phyloP scores from a whole-genome alignment of 768 basidiomycete genomes.

The Suillus subalutaceus region DNA sequence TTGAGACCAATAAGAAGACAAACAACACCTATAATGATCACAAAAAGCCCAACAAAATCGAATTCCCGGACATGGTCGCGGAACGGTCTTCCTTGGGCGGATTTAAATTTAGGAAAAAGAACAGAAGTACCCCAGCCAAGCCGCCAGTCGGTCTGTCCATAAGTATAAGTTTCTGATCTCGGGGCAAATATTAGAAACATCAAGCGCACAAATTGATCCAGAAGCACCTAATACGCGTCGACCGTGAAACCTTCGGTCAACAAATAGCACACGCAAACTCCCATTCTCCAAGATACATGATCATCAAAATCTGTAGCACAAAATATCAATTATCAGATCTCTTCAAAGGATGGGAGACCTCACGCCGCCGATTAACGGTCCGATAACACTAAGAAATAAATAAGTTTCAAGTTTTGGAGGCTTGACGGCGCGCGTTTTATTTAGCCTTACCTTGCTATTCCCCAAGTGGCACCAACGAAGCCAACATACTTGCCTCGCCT shows the following conservation, averaged over 20 bases:
- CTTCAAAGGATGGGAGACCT: slow-evolving; percentile 6
- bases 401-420: background rate
- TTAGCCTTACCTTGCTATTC: slow-evolving; percentile 35
- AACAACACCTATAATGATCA: slow-evolving; percentile 38
- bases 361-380: slow-evolving; percentile 46
- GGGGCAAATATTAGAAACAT: background rate
- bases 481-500: slow-evolving; percentile 45
- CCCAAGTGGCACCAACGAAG: slow-evolving; percentile 43
- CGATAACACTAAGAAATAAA: slow-evolving; percentile 35
- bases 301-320: slow-evolving; percentile 32
- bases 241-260: background rate
- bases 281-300: slow-evolving; percentile 44
- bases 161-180: background rate
- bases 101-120: slow-evolving; percentile 40
- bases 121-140: slow-evolving; percentile 31
- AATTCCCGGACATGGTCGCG: slow-evolving; percentile 37
- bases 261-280: slow-evolving; percentile 14
- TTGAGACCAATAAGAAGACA: slow-evolving; percentile 44
- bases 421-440: background rate
- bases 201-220: slow-evolving; percentile 37
- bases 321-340: background rate
- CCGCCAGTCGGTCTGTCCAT: slow-evolving; percentile 39
- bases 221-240: slow-evolving; percentile 34
- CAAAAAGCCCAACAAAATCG: slow-evolving; percentile 42
- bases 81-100: slow-evolving; percentile 35